A percentile compares a stretch with the other conserved stretches of the same genome.
Evolutionary conservation across 2,329 filamentous ascomycete genomes (phyloP).

Genomic region (Dactylellina parvicollis): DNA sequence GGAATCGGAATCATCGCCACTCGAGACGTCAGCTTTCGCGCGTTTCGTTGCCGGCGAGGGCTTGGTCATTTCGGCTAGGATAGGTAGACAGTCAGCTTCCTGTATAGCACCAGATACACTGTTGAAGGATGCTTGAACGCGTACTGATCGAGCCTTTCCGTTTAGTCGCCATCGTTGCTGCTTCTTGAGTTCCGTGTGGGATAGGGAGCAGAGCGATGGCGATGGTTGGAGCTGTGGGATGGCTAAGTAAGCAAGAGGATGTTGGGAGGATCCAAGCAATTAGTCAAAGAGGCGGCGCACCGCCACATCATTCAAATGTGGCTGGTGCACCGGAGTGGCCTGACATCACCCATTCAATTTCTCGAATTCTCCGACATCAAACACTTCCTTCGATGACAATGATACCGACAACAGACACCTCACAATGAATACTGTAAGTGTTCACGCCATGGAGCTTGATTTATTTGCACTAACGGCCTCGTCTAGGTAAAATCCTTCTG

Average conservation of each 20-base stretch:
- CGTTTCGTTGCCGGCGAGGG: constrained; percentile 37
- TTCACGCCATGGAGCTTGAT: no score
- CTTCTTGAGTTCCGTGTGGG: constrained; percentile 6
- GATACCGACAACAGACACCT: no score
- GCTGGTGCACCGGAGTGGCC: constrained; percentile 42
- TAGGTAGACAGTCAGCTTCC: constrained; percentile 27
- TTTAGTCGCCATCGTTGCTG: constrained; percentile 52
- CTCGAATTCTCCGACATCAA: constrained; percentile 6
- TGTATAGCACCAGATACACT: constrained; percentile 11
- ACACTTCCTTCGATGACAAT: constrained; percentile 12
- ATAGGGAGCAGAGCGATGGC: constrained; percentile 21
- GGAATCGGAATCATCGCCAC: constrained; percentile 26
- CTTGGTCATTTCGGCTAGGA: constrained; percentile 44
- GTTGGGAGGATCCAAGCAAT: constrained; percentile 21
- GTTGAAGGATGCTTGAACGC: constrained; percentile 10
- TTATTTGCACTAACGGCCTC: constrained; percentile 55
- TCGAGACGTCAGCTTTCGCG: constrained; percentile 37
- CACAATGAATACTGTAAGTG: constrained; percentile 71
- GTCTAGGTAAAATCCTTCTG: constrained; percentile 73
- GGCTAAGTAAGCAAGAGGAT: constrained; percentile 14
- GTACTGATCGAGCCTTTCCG: constrained; percentile 52
- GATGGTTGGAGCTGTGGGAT: constrained; percentile 6
- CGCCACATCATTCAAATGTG: constrained; percentile 25
- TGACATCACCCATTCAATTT: constrained; percentile 51
- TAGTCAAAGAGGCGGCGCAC: background rate